A percentile compares a stretch with the other conserved stretches of the same genome.
Conservation (phyloP, 768 basidiomycete species). For the Boletus bicolor region DNA sequence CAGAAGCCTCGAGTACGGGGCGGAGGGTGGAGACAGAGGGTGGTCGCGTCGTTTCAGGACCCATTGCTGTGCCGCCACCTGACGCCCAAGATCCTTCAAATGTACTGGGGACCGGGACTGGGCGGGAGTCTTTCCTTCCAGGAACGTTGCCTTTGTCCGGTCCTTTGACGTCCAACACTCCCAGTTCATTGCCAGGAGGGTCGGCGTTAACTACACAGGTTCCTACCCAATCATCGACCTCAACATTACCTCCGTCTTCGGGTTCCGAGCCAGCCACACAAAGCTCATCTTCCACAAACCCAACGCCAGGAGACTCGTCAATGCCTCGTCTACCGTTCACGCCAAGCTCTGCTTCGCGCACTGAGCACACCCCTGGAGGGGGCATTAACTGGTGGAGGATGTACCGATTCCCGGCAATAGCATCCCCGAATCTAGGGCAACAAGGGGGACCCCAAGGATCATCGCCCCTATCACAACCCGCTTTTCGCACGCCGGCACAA, state of each 20-base stretch:
- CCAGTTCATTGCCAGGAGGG: conserved; percentile 5
- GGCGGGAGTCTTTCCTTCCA: conserved; percentile 9
- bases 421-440: conserved; percentile 32
- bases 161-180: conserved; percentile 5
- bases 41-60: conserved; percentile 18
- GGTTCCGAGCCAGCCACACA: neutral
- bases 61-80: conserved; percentile 23
- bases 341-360: conserved; percentile 32
- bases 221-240: conserved; percentile 2
- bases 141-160: conserved; percentile 13
- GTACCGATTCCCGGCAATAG: conserved; percentile 76
- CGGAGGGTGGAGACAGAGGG: conserved; percentile 20
- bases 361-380: conserved; percentile 39
- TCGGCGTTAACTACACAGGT: neutral
- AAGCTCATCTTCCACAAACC: conserved; percentile 1
- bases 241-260: conserved; percentile 1
- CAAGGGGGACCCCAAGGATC: conserved; percentile 16
- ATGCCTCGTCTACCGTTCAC: conserved; percentile 32
- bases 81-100: conserved; percentile 24
- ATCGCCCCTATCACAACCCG: conserved; percentile 26
- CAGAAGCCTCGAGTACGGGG: conserved; percentile 11
- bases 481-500: conserved; percentile 17
- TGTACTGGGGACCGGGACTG: conserved; percentile 9
- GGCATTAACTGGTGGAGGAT: conserved; percentile 80
- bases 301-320: conserved; percentile 15